Conservation (phyloP, 495 filamentous ascomycete species). For the Halenospora varia region DNA sequence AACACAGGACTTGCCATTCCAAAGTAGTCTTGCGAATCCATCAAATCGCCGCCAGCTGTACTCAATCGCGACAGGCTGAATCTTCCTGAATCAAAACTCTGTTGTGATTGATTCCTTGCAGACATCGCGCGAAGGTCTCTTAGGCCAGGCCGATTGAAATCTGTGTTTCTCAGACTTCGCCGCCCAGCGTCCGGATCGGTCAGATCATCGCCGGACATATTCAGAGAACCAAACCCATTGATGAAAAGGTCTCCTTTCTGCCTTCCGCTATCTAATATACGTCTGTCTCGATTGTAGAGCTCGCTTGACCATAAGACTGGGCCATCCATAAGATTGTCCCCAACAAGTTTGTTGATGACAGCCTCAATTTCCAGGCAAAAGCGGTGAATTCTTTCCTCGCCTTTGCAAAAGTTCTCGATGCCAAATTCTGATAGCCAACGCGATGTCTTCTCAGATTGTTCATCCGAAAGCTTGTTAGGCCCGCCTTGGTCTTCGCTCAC, state of each 20-base stretch:
- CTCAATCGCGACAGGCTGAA: conserved; percentile 52
- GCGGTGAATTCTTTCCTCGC: conserved; percentile 91
- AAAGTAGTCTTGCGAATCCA: conserved; percentile 68
- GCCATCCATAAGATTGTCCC: conserved; percentile 79
- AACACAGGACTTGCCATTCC: conserved; percentile 63
- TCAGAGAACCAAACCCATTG: conserved; percentile 44
- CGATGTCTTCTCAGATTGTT: conserved; percentile 81
- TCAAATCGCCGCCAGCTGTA: conserved; percentile 47
- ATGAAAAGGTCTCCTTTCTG: conserved; percentile 49
- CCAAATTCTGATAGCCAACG: conserved; percentile 79
- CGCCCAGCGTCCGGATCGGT: conserved; percentile 32
- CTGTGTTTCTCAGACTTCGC: conserved; percentile 34
- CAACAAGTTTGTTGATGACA: conserved; percentile 82
- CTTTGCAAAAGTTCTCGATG: conserved; percentile 92
- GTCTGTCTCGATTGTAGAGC: conserved; percentile 75
- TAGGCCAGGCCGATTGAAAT: conserved; percentile 36
- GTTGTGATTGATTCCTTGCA: conserved; percentile 52
- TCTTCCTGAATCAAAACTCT: conserved; percentile 64
- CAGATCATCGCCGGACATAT: conserved; percentile 37
- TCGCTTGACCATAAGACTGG: conserved; percentile 93
- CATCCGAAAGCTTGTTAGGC: conserved; percentile 92
- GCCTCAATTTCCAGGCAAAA: conserved; percentile 89
- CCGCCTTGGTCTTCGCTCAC: conserved; percentile 81
- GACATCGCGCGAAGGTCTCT: conserved; percentile 51
- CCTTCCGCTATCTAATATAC: conserved; percentile 65